Conservation (phyloP, 768 basidiomycete genomes). For the Hemileccinum rubropunctum region DNA sequence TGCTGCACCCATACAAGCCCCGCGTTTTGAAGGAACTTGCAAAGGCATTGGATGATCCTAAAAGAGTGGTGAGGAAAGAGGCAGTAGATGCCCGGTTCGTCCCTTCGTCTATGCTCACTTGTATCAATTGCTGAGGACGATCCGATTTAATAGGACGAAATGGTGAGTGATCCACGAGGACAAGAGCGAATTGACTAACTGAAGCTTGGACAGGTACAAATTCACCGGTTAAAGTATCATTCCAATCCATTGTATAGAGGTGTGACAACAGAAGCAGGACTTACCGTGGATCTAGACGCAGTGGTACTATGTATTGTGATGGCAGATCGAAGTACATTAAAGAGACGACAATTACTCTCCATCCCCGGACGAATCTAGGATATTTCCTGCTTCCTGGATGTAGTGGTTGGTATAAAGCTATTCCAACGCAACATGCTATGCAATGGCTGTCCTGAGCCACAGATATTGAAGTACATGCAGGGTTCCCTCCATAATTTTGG, state of each 20-base stretch:
- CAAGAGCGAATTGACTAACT: neutral
- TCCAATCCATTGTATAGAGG: no score
- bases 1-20: slow-evolving; percentile 77
- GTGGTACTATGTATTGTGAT: neutral
- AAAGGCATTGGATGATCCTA: slow-evolving; percentile 85
- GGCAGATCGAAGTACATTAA: no score
- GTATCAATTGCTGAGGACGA: slow-evolving; percentile 1
- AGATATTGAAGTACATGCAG: no score
- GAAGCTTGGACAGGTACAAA: slow-evolving; percentile 22
- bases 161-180: slow-evolving; percentile 14
- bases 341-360: no score
- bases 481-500: no score
- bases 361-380: no score
- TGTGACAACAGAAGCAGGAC: no score
- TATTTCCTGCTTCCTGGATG: no score
- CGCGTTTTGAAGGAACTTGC: slow-evolving; percentile 72
- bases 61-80: slow-evolving; percentile 75
- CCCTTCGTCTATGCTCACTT: neutral
- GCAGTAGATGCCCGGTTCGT: slow-evolving; percentile 77
- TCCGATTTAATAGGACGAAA: slow-evolving; percentile 22
- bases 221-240: slow-evolving; percentile 19
- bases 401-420: no score
- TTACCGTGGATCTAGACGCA: neutral
- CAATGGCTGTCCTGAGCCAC: no score
- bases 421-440: no score